Percentiles rank a stretch among this genome's conserved stretches.
Evolutionary conservation across 768 basidiomycete species (phyloP).

Genomic region (Russula ochroleuca): DNA sequence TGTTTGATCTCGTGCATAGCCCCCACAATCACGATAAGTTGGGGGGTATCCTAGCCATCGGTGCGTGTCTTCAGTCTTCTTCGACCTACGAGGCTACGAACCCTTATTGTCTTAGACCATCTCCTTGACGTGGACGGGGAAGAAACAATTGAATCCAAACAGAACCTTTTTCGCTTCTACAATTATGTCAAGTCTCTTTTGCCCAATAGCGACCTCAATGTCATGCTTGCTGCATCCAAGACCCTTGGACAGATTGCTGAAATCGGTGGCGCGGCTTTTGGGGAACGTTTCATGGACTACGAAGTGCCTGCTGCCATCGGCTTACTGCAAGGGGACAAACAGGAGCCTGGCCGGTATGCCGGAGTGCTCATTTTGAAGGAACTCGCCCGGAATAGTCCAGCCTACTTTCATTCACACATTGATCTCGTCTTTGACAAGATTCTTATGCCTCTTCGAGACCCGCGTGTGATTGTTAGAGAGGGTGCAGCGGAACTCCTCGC

Average conservation of each 20-base stretch:
- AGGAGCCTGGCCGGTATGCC: conserved; percentile 83
- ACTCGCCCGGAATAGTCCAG: conserved; percentile 82
- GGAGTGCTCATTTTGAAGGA: conserved; percentile 94
- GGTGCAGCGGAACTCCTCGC: conserved; percentile 92
- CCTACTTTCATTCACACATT: conserved; percentile 85
- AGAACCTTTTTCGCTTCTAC: conserved; percentile 80
- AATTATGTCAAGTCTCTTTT: conserved; percentile 93
- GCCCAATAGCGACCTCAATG: conserved; percentile 83
- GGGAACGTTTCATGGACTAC: conserved; percentile 84
- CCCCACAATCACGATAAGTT: conserved; percentile 74
- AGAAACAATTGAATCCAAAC: conserved; percentile 75
- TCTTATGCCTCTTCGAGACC: conserved; percentile 82
- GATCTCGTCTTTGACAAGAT: conserved; percentile 89
- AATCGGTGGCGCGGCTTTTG: conserved; percentile 77
- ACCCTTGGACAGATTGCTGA: conserved; percentile 83
- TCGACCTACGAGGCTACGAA: background rate
- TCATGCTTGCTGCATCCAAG: conserved; percentile 94
- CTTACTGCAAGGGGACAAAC: conserved; percentile 65
- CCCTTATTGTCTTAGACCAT: conserved; percentile 48
- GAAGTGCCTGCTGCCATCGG: conserved; percentile 84
- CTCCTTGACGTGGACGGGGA: conserved; percentile 73
- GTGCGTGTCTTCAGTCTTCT: conserved; percentile 39
- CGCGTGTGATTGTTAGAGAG: conserved; percentile 85
- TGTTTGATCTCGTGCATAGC: conserved; percentile 83
- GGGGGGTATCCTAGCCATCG: conserved; percentile 85